Base-by-base conservation (phyloP, 352 stramenopile species). In the Globisporangium perplexum region DNA sequence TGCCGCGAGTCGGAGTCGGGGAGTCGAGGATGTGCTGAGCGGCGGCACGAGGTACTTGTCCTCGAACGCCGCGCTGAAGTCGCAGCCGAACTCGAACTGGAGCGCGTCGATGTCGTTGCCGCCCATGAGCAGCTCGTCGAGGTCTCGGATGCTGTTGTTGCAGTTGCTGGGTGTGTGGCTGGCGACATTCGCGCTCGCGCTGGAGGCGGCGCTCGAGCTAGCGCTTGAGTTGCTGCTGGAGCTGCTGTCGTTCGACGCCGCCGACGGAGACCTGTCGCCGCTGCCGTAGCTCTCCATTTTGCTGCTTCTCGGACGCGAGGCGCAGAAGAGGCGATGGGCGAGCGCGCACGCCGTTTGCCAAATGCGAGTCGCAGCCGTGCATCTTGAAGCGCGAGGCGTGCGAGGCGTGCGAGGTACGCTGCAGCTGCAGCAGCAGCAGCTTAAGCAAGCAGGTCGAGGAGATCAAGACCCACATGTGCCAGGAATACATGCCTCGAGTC, bases 41-140 rank as follows among this genome's bases (percentile, higher is more conserved):
- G 62, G 55, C 0, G 50, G 50, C 11, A 59, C 35, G 20, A 72
- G 23, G 28, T 65, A 54, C 28, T 71, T 72, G 30, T 68, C 68
- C 8, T 76, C 68, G 41, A 76, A 76, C 11, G 56, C 48, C 17
- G 56, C 60, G n/a, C 60, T 65, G 55, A 73, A 76, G 47, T 76
- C 68, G 24, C 68, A 76, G 14, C 64, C 56, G 51, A 76, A 68
- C 52, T 76, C 68, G 45, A 76, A 72, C 39, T 64, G 64, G 24
- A 76, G 62, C 28, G 65, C 49, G 33, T 73, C 64, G 14, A 72
- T 55, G 20, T 70, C 57, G 18, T 56, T 62, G 20, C 57, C 44
- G 17, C 65, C 59, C 50, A 76, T 58, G 46, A 76, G 50, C 17
- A 76, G 45, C 45, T 76, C 68, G 39, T 76, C 68, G 18, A 76